Evolutionary conservation across 108 stramenopile species (phyloP), one percentile per base, ranked within the genome.

Genomic region (Cylindrotheca fusiformis): DNA sequence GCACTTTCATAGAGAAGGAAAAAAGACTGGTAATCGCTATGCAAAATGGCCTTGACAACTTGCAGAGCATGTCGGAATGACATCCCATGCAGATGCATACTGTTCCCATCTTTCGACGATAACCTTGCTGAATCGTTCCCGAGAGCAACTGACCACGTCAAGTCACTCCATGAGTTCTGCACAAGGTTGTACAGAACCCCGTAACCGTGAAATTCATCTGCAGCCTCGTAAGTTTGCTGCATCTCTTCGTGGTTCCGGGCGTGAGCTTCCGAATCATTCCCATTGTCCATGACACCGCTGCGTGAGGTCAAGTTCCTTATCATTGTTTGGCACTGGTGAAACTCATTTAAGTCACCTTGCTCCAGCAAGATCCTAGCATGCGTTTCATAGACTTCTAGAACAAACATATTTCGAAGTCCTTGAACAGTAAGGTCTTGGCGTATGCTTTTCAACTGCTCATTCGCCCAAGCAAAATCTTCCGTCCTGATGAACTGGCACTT

Each of bases 361-460:
- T 95, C 90, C 30, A 95, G 56, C 6, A 91, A 69, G 28, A 95
- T 80, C 8, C 93, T 70, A 29, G 83, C 88, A 70, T 95, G 90
- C 4, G 86, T 88, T 58, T 90, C 87, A 65, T 94, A 94, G 14
- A 88, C 88, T 27, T 78, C 66, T 21, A 79, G 48, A 3, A 77
- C 78, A 59, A 78, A 81, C 59, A 61, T 61, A 49, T 85, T 81
- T 4, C 78, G 75, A 53, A 83, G 58, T 48, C 77, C 75, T 54
- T 95, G 93, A 25, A 95, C 93, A 18, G 85, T 90, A 3, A 95
- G 41, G 59, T 95, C 93, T 70, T 95, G 93, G 22, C 93, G 84
- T 6, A 95, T 74, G 56, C 83, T 79, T 64, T 95, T 95, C 41
- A 95, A 76, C 66, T 95, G 93, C 47, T 86, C 86, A 58, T 86